Conservation (phyloP, 2,329 filamentous ascomycete genomes). For the Xylaria arbuscula region DNA sequence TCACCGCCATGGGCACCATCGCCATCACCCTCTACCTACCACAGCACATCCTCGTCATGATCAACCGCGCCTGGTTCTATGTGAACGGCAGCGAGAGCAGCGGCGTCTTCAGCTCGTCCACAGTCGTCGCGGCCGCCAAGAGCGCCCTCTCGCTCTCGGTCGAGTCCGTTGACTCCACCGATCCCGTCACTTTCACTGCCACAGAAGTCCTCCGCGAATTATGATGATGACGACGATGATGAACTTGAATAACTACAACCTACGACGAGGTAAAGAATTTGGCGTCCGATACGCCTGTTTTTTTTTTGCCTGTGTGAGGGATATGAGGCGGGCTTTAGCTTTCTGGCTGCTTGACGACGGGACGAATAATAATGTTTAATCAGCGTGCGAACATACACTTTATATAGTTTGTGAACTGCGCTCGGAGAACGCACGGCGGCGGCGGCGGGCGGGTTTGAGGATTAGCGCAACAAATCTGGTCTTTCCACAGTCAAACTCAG, state of each 20-base stretch:
- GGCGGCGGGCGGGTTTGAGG: not conserved
- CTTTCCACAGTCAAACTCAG: conserved; percentile 17
- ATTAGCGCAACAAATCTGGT: conserved; percentile 14
- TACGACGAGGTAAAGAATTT: not conserved
- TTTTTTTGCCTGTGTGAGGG: not conserved
- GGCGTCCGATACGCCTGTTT: not conserved
- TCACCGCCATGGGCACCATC: conserved; percentile 85
- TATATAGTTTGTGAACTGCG: conserved; percentile 12
- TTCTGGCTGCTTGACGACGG: conserved; percentile 24
- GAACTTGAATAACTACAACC: conserved; percentile 2
- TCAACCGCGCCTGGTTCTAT: conserved; percentile 93
- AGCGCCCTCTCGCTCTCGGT: conserved; percentile 56
- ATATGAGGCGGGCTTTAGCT: conserved; percentile 3
- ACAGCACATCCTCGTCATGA: conserved; percentile 85
- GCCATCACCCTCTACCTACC: conserved; percentile 93
- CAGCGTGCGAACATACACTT: conserved; percentile 24
- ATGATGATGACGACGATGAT: conserved; percentile 40
- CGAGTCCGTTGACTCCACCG: conserved; percentile 47
- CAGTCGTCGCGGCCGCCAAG: conserved; percentile 56
- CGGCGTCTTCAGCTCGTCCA: conserved; percentile 42
- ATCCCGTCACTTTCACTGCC: conserved; percentile 46
- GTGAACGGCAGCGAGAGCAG: conserved; percentile 78
- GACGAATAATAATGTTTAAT: conserved; percentile 46
- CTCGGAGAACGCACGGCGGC: not conserved
- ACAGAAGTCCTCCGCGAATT: conserved; percentile 53